Percentiles rank a stretch among this genome's conserved stretches.
phyloP scores from a whole-genome alignment of 495 filamentous ascomycete genomes.

The Polyplosphaeria fusca region DNA sequence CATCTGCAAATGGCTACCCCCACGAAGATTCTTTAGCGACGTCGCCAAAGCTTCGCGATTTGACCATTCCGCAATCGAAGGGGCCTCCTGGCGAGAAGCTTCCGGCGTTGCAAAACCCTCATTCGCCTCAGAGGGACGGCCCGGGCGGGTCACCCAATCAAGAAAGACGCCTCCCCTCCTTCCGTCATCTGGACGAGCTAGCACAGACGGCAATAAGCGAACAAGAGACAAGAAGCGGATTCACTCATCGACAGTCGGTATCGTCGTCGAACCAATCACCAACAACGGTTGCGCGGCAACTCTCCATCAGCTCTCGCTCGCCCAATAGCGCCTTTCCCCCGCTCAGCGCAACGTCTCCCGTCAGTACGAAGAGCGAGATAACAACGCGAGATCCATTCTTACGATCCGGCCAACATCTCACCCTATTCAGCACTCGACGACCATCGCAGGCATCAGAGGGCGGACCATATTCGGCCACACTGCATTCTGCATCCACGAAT shows the following conservation, averaged over 20 bases:
- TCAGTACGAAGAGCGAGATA: conserved; percentile 34
- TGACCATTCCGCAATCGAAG: conserved; percentile 27
- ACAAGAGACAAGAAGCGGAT: conserved; percentile 28
- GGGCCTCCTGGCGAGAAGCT: conserved; percentile 32
- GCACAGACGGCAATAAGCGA: conserved; percentile 35
- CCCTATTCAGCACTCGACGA: conserved; percentile 34
- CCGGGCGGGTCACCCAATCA: conserved; percentile 27
- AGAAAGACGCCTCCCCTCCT: conserved; percentile 26
- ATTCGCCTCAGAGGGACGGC: conserved; percentile 27
- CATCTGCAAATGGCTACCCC: conserved; percentile 22
- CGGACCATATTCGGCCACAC: conserved; percentile 28
- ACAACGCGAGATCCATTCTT: conserved; percentile 30
- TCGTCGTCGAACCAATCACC: conserved; percentile 35
- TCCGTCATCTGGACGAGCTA: conserved; percentile 34
- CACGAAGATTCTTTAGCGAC: conserved; percentile 28
- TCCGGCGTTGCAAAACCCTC: conserved; percentile 30
- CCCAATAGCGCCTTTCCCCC: conserved; percentile 27
- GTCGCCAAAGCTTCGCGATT: conserved; percentile 30
- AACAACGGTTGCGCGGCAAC: conserved; percentile 13
- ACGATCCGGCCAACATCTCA: conserved; percentile 22
- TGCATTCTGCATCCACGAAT: conserved; percentile 36
- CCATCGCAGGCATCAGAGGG: conserved; percentile 36
- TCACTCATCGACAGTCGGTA: conserved; percentile 33
- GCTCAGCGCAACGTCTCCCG: conserved; percentile 34
- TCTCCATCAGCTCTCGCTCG: conserved; percentile 28